Evolutionary conservation across 441 rosid species (phyloP).

Genomic region (Eutrema salsugineum): DNA sequence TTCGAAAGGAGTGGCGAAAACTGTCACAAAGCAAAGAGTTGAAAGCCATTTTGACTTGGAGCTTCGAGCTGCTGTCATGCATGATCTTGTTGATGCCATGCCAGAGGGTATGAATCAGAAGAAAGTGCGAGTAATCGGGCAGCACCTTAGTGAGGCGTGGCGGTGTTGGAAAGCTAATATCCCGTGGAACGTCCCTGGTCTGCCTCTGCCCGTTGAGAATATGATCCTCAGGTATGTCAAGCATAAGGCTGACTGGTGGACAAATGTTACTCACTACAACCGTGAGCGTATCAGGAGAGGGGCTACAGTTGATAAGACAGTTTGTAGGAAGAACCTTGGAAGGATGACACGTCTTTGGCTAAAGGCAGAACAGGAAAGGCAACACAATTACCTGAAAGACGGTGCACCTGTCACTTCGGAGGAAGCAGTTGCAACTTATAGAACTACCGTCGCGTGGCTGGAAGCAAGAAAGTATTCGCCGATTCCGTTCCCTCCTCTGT

Average conservation of each 20-base stretch:
- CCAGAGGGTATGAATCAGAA: slow-evolving; percentile 98
- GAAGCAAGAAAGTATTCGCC: slow-evolving; percentile 95
- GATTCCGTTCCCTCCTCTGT: slow-evolving; percentile 92
- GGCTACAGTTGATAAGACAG: slow-evolving; percentile 99
- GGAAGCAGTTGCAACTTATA: slow-evolving; percentile 94
- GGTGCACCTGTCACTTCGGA: slow-evolving; percentile 97
- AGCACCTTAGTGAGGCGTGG: slow-evolving; percentile 99
- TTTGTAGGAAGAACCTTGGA: slow-evolving; percentile 94
- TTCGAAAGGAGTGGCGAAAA: slow-evolving; percentile 97
- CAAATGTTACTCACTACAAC: slow-evolving; percentile 97
- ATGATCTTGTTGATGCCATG: slow-evolving; percentile 97
- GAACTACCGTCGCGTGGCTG: slow-evolving; percentile 95
- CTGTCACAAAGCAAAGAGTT: slow-evolving; percentile 96
- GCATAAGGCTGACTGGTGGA: slow-evolving; percentile 99
- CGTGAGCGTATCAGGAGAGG: slow-evolving; percentile 99
- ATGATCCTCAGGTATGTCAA: slow-evolving; percentile 98
- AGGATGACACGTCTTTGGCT: slow-evolving; percentile 98
- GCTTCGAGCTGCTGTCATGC: slow-evolving; percentile 99
- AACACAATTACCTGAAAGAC: slow-evolving; percentile 93
- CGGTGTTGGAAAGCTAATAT: slow-evolving; percentile 86
- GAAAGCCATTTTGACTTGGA: slow-evolving; percentile 97
- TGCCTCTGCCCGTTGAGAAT: slow-evolving; percentile 97
- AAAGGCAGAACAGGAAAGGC: slow-evolving; percentile 99
- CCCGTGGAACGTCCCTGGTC: slow-evolving; percentile 99
- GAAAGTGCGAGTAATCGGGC: slow-evolving; percentile 81